Base-by-base conservation (phyloP, 2,329 filamentous ascomycete genomes). In the Proliferodiscus dingleyae region DNA sequence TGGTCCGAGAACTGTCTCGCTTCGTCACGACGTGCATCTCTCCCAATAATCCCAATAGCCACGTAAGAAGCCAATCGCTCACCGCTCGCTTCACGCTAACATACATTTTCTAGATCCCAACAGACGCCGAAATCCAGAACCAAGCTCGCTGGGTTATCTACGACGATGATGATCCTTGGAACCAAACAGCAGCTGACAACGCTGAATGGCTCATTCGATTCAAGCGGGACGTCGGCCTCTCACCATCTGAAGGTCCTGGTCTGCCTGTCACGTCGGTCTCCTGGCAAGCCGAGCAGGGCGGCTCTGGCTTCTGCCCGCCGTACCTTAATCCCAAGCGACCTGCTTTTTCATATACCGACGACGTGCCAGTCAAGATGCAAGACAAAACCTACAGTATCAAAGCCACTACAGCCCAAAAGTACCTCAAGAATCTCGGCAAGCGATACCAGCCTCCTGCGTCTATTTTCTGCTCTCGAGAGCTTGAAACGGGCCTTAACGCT, bases 131-230 rank as follows among this genome's bases (percentile, higher is more conserved):
- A 56, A 63, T 83, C n/a, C 75, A 80, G 57, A 74, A 80, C 50
- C 80, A 83, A 57, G 77, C 79, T 2, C 71, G 79, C 15, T 82
- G 77, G 75, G 72, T 82, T 28, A 64, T 81, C 0, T 83, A 80
- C 47, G 77, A 82, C 45, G 77, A 80, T 71, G 79, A 82, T 46
- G 79, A 82, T 54, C 76, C 77, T 2, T 81, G 78, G 75, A 82
- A 83, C 59, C 74, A 80, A 54, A 83, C 79, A 0, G 75, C 77
- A 1, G 78, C 78, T 23, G 80, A 83, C 56, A 82, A 83, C 52
- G 71, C 69, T 1, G 78, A 83, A 61, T 83, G 80, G 80, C 68
- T 83, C 10, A 69, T 72, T 45, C 72, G 78, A 36, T 82, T 83
- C 66, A 83, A 83, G 61, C 71, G 77, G 9, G 71, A 78, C 38